A percentile compares a stretch with the other conserved stretches of the same genome.
These are phyloP conservation scores for Gloeopeniophorella convolvens DNA, from an alignment of 768 basidiomycete species.

Conservation along the genomic window DNA sequence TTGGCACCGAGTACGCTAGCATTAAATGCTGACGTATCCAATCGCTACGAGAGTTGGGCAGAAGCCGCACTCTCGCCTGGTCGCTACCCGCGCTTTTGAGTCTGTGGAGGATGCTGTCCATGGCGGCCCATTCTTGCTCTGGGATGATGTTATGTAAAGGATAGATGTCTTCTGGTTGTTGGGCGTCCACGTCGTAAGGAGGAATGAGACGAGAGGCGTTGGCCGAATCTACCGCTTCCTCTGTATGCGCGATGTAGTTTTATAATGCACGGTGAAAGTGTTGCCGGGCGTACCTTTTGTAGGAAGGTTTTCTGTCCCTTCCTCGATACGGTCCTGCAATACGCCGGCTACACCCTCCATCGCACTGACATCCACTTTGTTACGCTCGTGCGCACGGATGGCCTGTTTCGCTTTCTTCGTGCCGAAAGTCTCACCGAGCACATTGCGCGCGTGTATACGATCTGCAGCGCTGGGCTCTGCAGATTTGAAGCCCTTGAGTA, in stretches of 20 bases:
- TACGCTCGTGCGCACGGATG: constrained; percentile 81
- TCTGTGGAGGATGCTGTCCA: constrained; percentile 40
- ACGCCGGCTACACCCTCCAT: constrained; percentile 81
- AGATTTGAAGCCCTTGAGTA: constrained; percentile 59
- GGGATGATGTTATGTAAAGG: constrained; percentile 71
- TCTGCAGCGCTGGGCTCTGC: constrained; percentile 46
- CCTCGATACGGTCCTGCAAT: constrained; percentile 78
- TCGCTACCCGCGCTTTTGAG: constrained; percentile 47
- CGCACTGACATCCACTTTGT: constrained; percentile 80
- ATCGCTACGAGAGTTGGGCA: constrained; percentile 55
- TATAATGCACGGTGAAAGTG: not conserved
- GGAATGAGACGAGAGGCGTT: constrained; percentile 73
- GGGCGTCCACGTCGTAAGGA: constrained; percentile 58
- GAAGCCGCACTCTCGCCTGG: constrained; percentile 43
- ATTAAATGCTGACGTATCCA: constrained; percentile 70
- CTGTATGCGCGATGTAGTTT: constrained; percentile 38
- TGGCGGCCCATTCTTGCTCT: constrained; percentile 69
- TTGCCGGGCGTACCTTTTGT: constrained; percentile 48
- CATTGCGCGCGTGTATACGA: constrained; percentile 57
- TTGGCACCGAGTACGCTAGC: constrained; percentile 33
- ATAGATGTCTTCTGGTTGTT: constrained; percentile 67
- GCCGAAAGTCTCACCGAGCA: constrained; percentile 90
- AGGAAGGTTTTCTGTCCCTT: constrained; percentile 60
- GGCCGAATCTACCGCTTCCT: constrained; percentile 57
- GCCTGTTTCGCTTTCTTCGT: constrained; percentile 89